Percentiles rank a stretch among this genome's conserved stretches.
Conservation (phyloP, 345 rosid genomes). For the Punica granatum region DNA sequence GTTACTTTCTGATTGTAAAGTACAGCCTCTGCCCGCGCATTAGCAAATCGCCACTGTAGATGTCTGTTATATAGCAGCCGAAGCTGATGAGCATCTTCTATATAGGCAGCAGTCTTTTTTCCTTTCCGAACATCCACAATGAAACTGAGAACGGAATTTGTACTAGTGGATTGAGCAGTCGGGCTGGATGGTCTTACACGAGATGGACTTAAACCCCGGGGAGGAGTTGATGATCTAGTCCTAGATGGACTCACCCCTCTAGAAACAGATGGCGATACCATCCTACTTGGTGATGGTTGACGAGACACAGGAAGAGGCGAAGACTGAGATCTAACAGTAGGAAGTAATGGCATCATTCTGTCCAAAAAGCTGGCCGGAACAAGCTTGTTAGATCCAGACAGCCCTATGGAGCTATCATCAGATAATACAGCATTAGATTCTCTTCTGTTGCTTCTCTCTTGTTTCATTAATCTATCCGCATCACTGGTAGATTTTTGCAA, state of each 20-base stretch:
- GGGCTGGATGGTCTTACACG: slow-evolving; percentile 52
- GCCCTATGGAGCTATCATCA: slow-evolving; percentile 35
- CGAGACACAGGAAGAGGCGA: slow-evolving; percentile 37
- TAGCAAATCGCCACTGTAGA: slow-evolving; percentile 90
- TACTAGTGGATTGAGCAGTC: slow-evolving; percentile 42
- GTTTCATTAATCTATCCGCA: slow-evolving; percentile 32
- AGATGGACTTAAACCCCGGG: slow-evolving; percentile 79
- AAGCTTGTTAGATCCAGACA: slow-evolving; percentile 30
- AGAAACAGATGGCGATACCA: slow-evolving; percentile 33
- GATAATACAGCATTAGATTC: slow-evolving; percentile 36
- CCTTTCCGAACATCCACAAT: slow-evolving; percentile 77
- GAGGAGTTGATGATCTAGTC: slow-evolving; percentile 59
- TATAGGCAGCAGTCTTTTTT: slow-evolving; percentile 46
- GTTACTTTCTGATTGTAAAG: slow-evolving; percentile 54
- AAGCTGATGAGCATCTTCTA: slow-evolving; percentile 91
- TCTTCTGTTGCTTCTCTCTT: slow-evolving; percentile 32
- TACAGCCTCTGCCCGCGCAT: slow-evolving; percentile 65
- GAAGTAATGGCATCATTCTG: slow-evolving; percentile 30
- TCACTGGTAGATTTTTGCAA: slow-evolving; percentile 52
- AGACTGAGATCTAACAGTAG: slow-evolving; percentile 50
- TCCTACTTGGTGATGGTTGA: slow-evolving; percentile 69
- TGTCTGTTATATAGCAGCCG: slow-evolving; percentile 72
- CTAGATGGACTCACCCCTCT: slow-evolving; percentile 34
- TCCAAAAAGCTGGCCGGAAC: slow-evolving; percentile 40
- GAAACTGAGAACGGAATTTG: slow-evolving; percentile 85